Conservation (phyloP, 75 land plant species). For the Pseudotsuga menziesii region DNA sequence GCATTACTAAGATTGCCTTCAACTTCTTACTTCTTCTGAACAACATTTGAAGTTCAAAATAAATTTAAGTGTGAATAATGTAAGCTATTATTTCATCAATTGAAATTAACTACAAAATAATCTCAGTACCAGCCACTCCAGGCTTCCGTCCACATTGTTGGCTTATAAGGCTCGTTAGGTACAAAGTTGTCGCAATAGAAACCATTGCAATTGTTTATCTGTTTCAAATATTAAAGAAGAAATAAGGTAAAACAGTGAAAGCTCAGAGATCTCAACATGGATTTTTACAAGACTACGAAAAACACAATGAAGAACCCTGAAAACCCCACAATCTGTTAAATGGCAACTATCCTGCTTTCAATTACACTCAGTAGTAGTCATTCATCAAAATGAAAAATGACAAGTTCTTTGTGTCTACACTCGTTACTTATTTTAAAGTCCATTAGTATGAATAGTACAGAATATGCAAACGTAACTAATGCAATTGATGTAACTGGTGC, state of each 20-base stretch:
- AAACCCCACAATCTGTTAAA: background rate
- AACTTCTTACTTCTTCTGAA: background rate
- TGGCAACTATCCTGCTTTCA: background rate
- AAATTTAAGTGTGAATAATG: too few species aligned
- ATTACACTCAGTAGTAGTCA: background rate
- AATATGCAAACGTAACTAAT: background rate
- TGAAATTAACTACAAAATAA: too few species aligned
- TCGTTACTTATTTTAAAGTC: background rate
- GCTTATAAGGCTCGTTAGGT: slow-evolving; percentile 70
- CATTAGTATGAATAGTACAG: background rate
- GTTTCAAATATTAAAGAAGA: slow-evolving; percentile 4
- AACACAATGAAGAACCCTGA: too few species aligned
- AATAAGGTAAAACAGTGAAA: background rate
- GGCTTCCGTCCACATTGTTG: slow-evolving; percentile 87
- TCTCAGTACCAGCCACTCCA: slow-evolving; percentile 77
- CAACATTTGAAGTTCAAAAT: background rate
- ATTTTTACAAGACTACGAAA: too few species aligned
- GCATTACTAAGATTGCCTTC: background rate
- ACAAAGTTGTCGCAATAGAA: slow-evolving; percentile 80
- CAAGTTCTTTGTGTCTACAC: background rate
- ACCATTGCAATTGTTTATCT: slow-evolving; percentile 90
- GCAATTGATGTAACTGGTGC: background rate
- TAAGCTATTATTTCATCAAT: too few species aligned
- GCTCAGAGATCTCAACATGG: too few species aligned
- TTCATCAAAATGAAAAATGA: background rate